Percentiles rank a stretch among this genome's conserved stretches.
Conservation (phyloP, 2,329 filamentous ascomycete species). For the Colletotrichum neosansevieriae region DNA sequence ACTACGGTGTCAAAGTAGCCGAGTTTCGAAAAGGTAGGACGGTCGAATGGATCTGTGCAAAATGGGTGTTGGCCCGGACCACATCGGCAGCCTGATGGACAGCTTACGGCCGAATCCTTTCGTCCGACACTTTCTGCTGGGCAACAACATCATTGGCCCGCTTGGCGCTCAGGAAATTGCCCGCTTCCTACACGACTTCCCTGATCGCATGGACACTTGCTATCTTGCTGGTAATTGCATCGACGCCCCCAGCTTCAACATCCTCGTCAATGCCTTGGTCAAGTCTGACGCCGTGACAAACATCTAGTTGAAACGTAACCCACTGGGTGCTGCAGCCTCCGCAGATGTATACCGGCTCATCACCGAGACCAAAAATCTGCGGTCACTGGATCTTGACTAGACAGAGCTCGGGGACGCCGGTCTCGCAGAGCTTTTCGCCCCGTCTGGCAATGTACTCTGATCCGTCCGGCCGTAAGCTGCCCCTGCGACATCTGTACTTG, state of each 20-base stretch:
- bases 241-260: constrained; percentile 54
- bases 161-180: constrained; percentile 60
- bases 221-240: constrained; percentile 68
- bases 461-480: constrained; percentile 44
- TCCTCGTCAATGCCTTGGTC: constrained; percentile 59
- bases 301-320: constrained; percentile 68
- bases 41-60: constrained; percentile 67
- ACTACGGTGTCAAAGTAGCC: constrained; percentile 50
- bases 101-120: constrained; percentile 60
- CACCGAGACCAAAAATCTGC: constrained; percentile 54
- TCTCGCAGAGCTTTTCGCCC: constrained; percentile 56
- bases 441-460: constrained; percentile 49
- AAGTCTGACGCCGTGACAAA: constrained; percentile 59
- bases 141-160: constrained; percentile 67
- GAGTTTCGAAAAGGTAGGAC: constrained; percentile 57
- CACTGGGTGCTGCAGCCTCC: constrained; percentile 55
- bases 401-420: constrained; percentile 63
- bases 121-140: constrained; percentile 64
- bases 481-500: constrained; percentile 53
- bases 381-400: constrained; percentile 66
- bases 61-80: constrained; percentile 64
- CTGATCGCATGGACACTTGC: constrained; percentile 65
- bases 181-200: constrained; percentile 58
- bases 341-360: constrained; percentile 58
- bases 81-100: constrained; percentile 63